A percentile compares a stretch with the other conserved stretches of the same genome.
Conservation (phyloP, 2,329 filamentous ascomycete genomes). For the Grosmannia penicillata region DNA sequence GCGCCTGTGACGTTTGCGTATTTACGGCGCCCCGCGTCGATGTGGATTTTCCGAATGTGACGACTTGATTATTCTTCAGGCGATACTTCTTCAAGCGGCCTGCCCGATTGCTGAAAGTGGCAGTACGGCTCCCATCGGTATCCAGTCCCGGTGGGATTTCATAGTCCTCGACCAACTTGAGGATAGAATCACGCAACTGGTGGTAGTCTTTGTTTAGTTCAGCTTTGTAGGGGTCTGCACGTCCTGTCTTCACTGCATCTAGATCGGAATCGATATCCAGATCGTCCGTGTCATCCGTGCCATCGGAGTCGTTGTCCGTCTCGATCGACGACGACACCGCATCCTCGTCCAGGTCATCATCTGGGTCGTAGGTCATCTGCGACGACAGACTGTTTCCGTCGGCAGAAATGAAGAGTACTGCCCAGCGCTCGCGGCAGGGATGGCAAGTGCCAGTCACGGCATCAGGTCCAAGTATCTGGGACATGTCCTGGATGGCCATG, state of each 20-base stretch:
- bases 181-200: constrained; percentile 63
- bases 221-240: no score
- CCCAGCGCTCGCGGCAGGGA: constrained; percentile 72
- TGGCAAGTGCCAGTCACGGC: constrained; percentile 54
- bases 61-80: constrained; percentile 45
- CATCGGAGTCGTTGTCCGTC: constrained; percentile 40
- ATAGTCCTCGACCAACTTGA: constrained; percentile 69
- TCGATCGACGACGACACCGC: constrained; percentile 45
- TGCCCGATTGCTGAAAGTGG: constrained; percentile 54
- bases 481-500: constrained; percentile 56
- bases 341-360: constrained; percentile 50
- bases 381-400: constrained; percentile 57
- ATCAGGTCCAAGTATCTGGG: constrained; percentile 47
- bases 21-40: not conserved
- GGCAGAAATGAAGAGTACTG: constrained; percentile 62
- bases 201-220: constrained; percentile 70
- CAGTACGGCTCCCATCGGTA: constrained; percentile 41
- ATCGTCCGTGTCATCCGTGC: no score
- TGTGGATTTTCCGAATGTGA: constrained; percentile 18
- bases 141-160: constrained; percentile 59
- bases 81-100: constrained; percentile 44
- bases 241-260: no score
- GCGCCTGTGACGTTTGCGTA: not conserved
- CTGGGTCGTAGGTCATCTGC: constrained; percentile 57
- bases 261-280: constrained; percentile 52